Conservation (phyloP, 495 filamentous ascomycete species). For the Penicillium riverlandense region DNA sequence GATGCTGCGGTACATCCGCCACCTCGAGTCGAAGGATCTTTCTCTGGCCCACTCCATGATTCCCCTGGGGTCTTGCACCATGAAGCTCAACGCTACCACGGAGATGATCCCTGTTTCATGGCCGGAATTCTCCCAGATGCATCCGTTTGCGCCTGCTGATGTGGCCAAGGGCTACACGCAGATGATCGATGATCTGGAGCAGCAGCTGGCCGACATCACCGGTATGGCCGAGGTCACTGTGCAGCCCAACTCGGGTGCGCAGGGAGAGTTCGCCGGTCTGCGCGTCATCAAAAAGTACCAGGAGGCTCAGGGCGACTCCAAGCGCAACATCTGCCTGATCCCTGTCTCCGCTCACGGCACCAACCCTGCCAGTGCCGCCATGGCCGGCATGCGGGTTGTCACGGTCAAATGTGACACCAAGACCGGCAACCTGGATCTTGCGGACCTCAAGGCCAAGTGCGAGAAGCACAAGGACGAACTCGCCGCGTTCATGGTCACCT, state of each 20-base stretch:
- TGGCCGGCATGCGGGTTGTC: constrained; percentile 96
- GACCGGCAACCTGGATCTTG: constrained; percentile 86
- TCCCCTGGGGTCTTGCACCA: constrained; percentile 96
- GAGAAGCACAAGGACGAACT: constrained; percentile 80
- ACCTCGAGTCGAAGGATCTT: constrained; percentile 91
- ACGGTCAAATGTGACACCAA: constrained; percentile 85
- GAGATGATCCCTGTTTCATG: constrained; percentile 89
- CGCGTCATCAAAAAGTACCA: constrained; percentile 85
- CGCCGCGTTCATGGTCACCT: constrained; percentile 96
- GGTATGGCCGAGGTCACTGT: constrained; percentile 86
- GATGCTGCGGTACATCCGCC: constrained; percentile 88
- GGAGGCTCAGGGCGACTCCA: constrained; percentile 53
- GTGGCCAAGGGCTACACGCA: constrained; percentile 61
- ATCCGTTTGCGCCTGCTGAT: constrained; percentile 67
- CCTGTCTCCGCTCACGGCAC: constrained; percentile 96
- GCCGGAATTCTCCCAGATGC: constrained; percentile 78
- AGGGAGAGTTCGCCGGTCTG: constrained; percentile 95
- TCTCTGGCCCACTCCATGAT: constrained; percentile 98
- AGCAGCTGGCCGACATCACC: constrained; percentile 78
- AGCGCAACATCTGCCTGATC: constrained; percentile 92
- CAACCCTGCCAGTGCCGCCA: constrained; percentile 92
- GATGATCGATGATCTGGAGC: constrained; percentile 65
- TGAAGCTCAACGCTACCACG: constrained; percentile 96
- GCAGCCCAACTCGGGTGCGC: constrained; percentile 95
- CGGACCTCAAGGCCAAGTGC: constrained; percentile 79